These are phyloP conservation scores for Aulographum hederae DNA, from an alignment of 2,329 filamentous ascomycete species.

Conservation along the genomic window DNA sequence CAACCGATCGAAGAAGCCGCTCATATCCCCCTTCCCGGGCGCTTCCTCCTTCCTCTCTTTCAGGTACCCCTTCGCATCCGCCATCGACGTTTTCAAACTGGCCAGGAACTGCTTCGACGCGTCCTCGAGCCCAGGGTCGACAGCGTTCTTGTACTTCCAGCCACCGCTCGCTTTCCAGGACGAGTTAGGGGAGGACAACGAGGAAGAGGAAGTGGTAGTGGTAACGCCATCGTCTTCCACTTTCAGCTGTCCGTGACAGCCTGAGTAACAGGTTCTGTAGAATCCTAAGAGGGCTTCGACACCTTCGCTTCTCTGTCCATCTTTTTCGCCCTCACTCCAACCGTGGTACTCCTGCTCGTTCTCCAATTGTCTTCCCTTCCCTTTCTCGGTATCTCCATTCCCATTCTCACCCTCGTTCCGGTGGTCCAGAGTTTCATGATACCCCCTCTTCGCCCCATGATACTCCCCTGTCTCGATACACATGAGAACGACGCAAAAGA, in stretches of 20 bases:
- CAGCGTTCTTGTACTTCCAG: neutral
- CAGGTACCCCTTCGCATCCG: constrained; percentile 9
- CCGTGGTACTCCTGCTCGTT: neutral
- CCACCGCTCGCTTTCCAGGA: neutral
- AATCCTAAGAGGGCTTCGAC: constrained; percentile 13
- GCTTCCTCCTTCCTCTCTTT: constrained; percentile 6
- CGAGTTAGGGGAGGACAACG: neutral
- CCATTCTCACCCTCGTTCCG: neutral
- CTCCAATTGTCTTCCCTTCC: too few relatives aligned
- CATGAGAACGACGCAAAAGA: constrained; percentile 17
- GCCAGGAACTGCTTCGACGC: constrained; percentile 5
- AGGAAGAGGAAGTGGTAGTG: neutral
- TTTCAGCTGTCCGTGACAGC: constrained; percentile 13
- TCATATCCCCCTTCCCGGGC: constrained; percentile 11
- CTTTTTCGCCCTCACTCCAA: constrained; percentile 5
- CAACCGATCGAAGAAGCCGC: constrained; percentile 18
- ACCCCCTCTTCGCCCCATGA: constrained; percentile 16
- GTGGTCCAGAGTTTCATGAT: constrained; percentile 9
- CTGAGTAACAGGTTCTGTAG: constrained; percentile 16
- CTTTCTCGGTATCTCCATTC: neutral
- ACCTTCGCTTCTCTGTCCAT: constrained; percentile 8
- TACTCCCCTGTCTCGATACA: constrained; percentile 20
- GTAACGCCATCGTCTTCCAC: neutral
- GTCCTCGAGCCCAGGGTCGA: neutral
- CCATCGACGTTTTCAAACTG: constrained; percentile 8